Conservation (phyloP, 2,329 filamentous ascomycete genomes). For the Penicillium sp. region DNA sequence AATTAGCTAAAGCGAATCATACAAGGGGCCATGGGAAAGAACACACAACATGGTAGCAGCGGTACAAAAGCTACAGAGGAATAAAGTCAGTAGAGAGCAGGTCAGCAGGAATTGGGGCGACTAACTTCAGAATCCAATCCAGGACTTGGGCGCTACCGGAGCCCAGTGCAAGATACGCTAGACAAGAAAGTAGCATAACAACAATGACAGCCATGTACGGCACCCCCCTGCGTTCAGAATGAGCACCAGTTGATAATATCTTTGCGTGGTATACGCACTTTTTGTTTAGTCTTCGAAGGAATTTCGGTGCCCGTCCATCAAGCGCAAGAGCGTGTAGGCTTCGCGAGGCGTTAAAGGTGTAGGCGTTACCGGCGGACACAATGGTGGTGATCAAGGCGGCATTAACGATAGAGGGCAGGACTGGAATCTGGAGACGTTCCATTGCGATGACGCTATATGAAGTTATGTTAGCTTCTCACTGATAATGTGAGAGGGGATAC, state of each 20-base stretch:
- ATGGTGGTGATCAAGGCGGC: constrained; percentile 4
- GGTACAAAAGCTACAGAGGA: constrained; percentile 7
- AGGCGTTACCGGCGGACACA: constrained; percentile 8
- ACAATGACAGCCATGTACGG: constrained; percentile 12
- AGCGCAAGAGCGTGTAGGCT: constrained; percentile 11
- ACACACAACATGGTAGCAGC: constrained; percentile 15
- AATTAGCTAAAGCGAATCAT: neutral
- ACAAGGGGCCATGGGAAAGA: neutral
- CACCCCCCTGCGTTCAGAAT: neutral
- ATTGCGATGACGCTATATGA: constrained; percentile 7
- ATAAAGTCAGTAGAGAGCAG: neutral
- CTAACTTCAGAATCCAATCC: constrained; percentile 11
- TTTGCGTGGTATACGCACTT: neutral
- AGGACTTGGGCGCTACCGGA: constrained; percentile 6
- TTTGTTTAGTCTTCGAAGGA: constrained; percentile 7
- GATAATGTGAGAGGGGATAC: neutral
- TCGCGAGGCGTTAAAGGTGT: constrained; percentile 9
- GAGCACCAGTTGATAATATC: neutral
- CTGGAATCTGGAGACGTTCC: constrained; percentile 8
- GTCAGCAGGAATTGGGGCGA: neutral
- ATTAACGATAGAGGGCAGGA: constrained; percentile 10
- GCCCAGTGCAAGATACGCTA: constrained; percentile 5
- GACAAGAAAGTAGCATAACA: constrained; percentile 3
- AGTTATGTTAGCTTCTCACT: neutral
- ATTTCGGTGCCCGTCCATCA: neutral